Base-by-base conservation (phyloP, 164 flowering plant genomes). In the Warburgia ugandensis region DNA sequence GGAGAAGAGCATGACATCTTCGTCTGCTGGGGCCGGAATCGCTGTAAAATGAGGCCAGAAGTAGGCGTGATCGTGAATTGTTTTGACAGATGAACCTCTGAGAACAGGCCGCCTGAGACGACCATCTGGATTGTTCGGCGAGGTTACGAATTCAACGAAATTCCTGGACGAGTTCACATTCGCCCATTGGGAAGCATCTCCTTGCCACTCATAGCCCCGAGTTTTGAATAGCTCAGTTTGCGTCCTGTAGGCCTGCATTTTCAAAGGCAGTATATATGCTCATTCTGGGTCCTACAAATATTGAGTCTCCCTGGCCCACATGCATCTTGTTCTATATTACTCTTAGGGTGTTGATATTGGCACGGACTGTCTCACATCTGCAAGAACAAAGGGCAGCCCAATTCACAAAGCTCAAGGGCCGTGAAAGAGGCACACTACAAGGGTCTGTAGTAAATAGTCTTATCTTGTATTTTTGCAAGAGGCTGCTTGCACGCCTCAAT, bases 51-150 rank as follows among this genome's bases (percentile, higher is more conserved):
- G 90, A 11, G 96, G 91, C 96, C 96, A 87, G 36, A 66, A 78
- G 54, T 87, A 84, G 30, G 82, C 84, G 45, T 37, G 77, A 48
- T 87, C 94, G 40, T 77, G 38, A 28, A 87, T 74, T 6, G 65
- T 35, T 37, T 64, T 68, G 6, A 28, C 74, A 21, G 46, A 45
- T 21, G 76, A 58, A 5, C 79, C 80, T n/a, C 59, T 3, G 42
- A 82, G 71, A 50, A 61, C 55, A 17, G 81, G 55, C 31, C 71
- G 48, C 21, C 59, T 74, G 20, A 82, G 42, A 30, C 52, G 37
- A 4, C 84, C 80, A 63, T 87, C 94, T 0, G 94, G 94, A 62
- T 87, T 87, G 65, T 82, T 82, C 4, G 94, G 96, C 1, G 96
- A 73, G 26, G 86, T 80, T 19, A 87, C 87, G 54, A 87, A 67